A percentile compares a stretch with the other conserved stretches of the same genome.
phyloP scores from a whole-genome alignment of 345 rosid genomes.

The Pseudoturritis turrita region DNA sequence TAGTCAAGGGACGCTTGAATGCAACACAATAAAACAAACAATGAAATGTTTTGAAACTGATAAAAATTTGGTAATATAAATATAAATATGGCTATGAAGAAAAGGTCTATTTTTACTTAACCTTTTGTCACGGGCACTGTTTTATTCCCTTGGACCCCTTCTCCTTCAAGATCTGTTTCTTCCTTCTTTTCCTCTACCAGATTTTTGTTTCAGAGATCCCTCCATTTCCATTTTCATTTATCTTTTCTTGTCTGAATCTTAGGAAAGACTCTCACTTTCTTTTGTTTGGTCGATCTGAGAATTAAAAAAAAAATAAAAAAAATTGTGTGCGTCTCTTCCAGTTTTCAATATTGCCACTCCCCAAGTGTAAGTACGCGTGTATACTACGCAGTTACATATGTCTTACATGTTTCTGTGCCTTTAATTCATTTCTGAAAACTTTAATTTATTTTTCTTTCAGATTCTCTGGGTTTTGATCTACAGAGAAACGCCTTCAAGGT shows the following conservation, averaged over 20 bases:
- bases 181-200: conserved; percentile 27
- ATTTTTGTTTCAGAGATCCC: conserved; percentile 15
- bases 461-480: conserved; percentile 10
- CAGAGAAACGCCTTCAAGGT: conserved; percentile 9
- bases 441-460: neutral
- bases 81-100: neutral
- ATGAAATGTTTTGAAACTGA: neutral
- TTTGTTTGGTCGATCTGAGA: neutral
- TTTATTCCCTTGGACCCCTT: conserved; percentile 30
- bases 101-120: conserved; percentile 13
- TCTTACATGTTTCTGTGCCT: conserved; percentile 10
- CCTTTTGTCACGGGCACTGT: conserved; percentile 28
- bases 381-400: conserved; percentile 18
- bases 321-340: no score
- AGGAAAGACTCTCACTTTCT: neutral
- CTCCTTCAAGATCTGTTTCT: conserved; percentile 27
- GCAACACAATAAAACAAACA: neutral
- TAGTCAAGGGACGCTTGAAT: conserved; percentile 2
- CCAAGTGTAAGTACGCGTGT: conserved; percentile 25
- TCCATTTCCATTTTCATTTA: conserved; percentile 3
- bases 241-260: conserved; percentile 13
- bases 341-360: conserved; percentile 9
- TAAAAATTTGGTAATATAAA: neutral
- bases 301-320: no score
- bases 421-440: conserved; percentile 8